Evolutionary conservation across 164 flowering plant species (phyloP).

Genomic region (Aristolochia contorta): DNA sequence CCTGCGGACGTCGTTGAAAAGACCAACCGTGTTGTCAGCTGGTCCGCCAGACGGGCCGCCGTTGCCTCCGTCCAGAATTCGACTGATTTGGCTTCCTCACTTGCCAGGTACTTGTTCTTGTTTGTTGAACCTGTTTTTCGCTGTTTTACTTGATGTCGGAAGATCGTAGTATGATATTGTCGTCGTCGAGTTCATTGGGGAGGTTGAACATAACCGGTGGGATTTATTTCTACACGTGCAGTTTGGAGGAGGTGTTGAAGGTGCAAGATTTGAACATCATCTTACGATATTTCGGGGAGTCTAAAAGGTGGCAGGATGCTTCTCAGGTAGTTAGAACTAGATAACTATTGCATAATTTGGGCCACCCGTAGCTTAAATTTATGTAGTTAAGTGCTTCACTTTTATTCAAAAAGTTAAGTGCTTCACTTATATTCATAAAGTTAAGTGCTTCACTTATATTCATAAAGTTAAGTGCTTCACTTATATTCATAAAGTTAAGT

Average conservation of each 20-base stretch:
- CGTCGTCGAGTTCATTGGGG: no score
- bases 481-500: no score
- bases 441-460: no score
- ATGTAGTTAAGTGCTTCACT: no score
- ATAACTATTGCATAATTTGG: background rate
- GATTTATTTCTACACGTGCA: slow-evolving; percentile 11
- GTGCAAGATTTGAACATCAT: slow-evolving; percentile 57
- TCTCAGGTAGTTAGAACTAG: slow-evolving; percentile 31
- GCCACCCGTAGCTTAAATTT: background rate
- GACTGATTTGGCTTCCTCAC: slow-evolving; percentile 40
- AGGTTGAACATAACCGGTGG: no score
- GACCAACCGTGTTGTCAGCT: background rate
- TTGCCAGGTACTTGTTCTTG: slow-evolving; percentile 28
- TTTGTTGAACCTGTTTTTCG: background rate
- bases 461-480: no score
- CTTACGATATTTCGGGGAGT: slow-evolving; percentile 49
- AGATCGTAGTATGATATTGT: no score
- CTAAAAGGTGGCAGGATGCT: slow-evolving; percentile 41
- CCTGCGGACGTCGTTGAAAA: background rate
- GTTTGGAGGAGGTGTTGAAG: slow-evolving; percentile 39
- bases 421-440: no score
- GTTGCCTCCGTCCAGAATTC: slow-evolving; percentile 33
- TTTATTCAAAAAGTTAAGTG: no score
- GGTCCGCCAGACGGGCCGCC: slow-evolving; percentile 31
- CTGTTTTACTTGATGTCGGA: background rate